Percentiles rank a stretch among this genome's conserved stretches.
phyloP scores from a whole-genome alignment of 2,329 filamentous ascomycete species.

The Penicillium sp. region DNA sequence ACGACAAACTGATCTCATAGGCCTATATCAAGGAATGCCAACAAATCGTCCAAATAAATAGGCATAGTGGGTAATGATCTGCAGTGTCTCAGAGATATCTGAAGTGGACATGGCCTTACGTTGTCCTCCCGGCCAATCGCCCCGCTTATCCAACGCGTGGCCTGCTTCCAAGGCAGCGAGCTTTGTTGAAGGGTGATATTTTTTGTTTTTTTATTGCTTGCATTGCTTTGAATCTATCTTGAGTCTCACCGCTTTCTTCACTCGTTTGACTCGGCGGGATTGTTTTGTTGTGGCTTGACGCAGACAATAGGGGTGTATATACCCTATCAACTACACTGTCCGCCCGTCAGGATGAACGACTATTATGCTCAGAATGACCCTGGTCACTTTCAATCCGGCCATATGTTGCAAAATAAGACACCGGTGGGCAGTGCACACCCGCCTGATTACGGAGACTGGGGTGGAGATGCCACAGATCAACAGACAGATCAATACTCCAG shows the following conservation, averaged over 20 bases:
- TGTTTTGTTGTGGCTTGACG: not conserved
- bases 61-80: not conserved
- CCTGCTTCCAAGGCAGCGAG: not conserved
- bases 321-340: not conserved
- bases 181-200: not conserved
- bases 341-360: not conserved
- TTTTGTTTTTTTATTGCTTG: not conserved
- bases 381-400: not conserved
- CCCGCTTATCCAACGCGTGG: conserved; percentile 9
- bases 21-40: not conserved
- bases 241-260: no score
- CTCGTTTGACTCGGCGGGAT: not conserved
- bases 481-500: conserved; percentile 1
- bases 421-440: not conserved
- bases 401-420: not conserved
- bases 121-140: not conserved
- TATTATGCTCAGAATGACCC: not conserved
- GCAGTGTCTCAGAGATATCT: not conserved
- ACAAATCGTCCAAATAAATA: not conserved
- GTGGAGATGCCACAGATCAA: not conserved
- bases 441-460: not conserved
- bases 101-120: not conserved
- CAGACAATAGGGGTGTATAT: not conserved
- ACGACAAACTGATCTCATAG: not conserved
- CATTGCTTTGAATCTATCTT: not conserved